Conservation (phyloP, 2,329 filamentous ascomycete species). For the Venturia pyrina region DNA sequence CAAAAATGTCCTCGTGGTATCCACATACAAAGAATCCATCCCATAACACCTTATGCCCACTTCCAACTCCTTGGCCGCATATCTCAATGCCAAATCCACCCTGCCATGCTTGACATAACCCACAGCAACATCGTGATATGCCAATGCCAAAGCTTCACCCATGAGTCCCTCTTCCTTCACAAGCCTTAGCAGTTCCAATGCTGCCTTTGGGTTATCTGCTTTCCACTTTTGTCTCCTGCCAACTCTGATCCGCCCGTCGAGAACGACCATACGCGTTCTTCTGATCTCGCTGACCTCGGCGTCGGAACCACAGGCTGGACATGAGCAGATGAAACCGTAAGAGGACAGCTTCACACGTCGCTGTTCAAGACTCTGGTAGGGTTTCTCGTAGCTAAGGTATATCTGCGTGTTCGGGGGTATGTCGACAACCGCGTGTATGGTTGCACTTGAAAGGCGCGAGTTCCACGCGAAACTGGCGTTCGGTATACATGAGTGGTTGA, state of each 20-base stretch:
- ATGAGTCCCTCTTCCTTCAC: constrained; percentile 17
- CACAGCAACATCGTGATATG: constrained; percentile 17
- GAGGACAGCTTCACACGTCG: constrained; percentile 2
- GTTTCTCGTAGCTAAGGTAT: constrained; percentile 3
- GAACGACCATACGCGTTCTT: constrained; percentile 16
- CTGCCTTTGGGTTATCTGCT: constrained; percentile 14
- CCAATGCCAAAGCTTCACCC: constrained; percentile 17
- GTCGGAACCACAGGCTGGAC: constrained; percentile 3
- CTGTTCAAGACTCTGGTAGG: background rate
- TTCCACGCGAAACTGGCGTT: constrained; percentile 7
- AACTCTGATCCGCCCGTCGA: constrained; percentile 16
- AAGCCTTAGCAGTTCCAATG: constrained; percentile 15
- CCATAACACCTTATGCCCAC: constrained; percentile 16
- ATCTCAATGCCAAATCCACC: constrained; percentile 14
- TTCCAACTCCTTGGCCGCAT: constrained; percentile 15
- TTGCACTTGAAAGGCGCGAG: constrained; percentile 4
- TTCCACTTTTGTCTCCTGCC: constrained; percentile 16
- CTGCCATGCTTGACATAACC: constrained; percentile 16
- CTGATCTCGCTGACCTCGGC: constrained; percentile 14
- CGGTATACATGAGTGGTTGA: constrained; percentile 6
- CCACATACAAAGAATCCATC: constrained; percentile 14
- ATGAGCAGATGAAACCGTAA: constrained; percentile 6
- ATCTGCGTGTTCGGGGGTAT: background rate
- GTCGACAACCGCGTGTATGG: background rate
- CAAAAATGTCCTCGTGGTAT: constrained; percentile 8